Evolutionary conservation across 805 yeast genomes (phyloP).

Genomic region (Wickerhamomyces subpelliculosus): DNA sequence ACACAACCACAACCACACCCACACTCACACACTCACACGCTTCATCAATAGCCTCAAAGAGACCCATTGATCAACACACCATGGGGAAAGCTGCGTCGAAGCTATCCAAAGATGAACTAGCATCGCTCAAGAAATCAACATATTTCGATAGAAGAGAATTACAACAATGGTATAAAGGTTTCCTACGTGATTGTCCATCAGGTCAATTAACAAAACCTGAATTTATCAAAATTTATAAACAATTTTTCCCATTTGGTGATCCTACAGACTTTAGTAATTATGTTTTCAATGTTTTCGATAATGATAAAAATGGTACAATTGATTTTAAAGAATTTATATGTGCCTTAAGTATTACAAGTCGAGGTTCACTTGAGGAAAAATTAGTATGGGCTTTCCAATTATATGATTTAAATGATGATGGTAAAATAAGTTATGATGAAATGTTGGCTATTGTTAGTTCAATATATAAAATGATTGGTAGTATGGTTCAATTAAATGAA

Average conservation of each 20-base stretch:
- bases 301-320: slow-evolving; percentile 69
- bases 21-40: no score
- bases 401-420: slow-evolving; percentile 79
- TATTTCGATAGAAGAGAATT: slow-evolving; percentile 89
- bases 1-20: no score
- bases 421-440: slow-evolving; percentile 69
- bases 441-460: slow-evolving; percentile 74
- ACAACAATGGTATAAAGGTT: slow-evolving; percentile 98
- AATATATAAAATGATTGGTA: slow-evolving; percentile 91
- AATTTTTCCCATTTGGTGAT: slow-evolving; percentile 97
- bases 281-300: slow-evolving; percentile 84
- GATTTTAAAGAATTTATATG: slow-evolving; percentile 91
- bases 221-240: slow-evolving; percentile 86
- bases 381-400: slow-evolving; percentile 83
- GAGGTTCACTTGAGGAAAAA: slow-evolving; percentile 83
- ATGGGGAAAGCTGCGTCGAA: slow-evolving; percentile 98
- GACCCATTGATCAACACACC: no score
- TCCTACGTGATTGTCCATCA: slow-evolving; percentile 85
- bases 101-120: slow-evolving; percentile 82
- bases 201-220: slow-evolving; percentile 86
- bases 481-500: slow-evolving; percentile 81
- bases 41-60: no score
- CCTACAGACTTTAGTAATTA: slow-evolving; percentile 87
- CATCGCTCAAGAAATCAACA: slow-evolving; percentile 76
- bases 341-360: slow-evolving; percentile 77